Base-by-base conservation (phyloP, 2,329 filamentous ascomycete genomes). In the Waltergamsia citrina region DNA sequence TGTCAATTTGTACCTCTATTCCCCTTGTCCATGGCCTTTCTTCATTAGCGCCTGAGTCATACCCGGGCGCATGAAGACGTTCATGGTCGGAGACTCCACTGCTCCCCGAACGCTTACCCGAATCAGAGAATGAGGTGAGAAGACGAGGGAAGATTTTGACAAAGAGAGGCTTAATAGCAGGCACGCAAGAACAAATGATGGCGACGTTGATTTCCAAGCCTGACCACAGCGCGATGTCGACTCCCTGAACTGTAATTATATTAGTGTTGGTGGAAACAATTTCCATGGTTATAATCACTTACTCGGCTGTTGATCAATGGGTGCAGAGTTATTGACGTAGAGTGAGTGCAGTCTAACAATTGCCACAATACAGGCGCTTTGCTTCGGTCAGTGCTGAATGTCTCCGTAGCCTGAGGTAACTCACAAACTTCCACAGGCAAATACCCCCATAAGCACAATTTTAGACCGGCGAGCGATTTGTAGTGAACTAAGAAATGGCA, bases 401-500 rank as follows among this genome's bases (percentile, higher is more conserved):
- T 31, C 34, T n/a, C 19, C 11, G 5, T 7, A 14, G 10, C 15
- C 25, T 2, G 6, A 17, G 16, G 16, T 16, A 8, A 48, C 53
- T 43, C 41, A 59, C 56, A 55, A 63, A 42, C 35, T 46, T 32
- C 44, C 63, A 41, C 55, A 46, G 17, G 54, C 59, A 52, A 57
- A 57, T 21, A 52, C 57, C 35, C 35, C 50, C 42, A 51, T 58
- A 43, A 70, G 46, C 1, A 62, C 60, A 19, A 62, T 39, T 24
- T 63, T 63, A 27, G 63, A 60, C 10, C 51, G 52, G 33, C 51
- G 48, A 0, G 54, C 49, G 8, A 64, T 54, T 25, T 59, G 46
- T n/a, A 64, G 47, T n/a, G 47, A 47, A 4, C 53, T 45, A 8
- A 56, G 44, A 31, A 53, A 46, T 7, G 53, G 53, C 18, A 54